Percentiles rank a stretch among this genome's conserved stretches.
phyloP scores from a whole-genome alignment of 192 early-diverging fungal genomes.

The Gigaspora rosea region DNA sequence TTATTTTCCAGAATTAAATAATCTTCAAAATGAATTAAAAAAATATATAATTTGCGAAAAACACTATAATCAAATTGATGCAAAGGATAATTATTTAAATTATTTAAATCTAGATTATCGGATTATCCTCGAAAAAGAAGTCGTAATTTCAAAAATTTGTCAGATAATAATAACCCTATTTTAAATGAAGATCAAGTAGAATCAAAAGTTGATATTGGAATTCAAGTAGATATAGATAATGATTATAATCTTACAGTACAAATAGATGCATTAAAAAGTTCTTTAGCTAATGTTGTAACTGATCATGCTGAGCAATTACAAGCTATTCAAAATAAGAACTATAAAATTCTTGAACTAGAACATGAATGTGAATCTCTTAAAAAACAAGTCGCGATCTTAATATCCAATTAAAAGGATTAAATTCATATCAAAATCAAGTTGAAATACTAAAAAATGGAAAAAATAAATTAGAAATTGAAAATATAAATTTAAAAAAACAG shows the following conservation, averaged over 20 bases:
- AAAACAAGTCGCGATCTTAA: not conserved
- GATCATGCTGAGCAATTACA: not conserved
- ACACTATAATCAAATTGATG: not conserved
- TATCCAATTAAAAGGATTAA: not conserved
- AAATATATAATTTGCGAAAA: not conserved
- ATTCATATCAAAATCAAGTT: not conserved
- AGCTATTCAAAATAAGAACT: not conserved
- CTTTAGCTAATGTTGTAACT: not conserved
- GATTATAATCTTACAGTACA: not conserved
- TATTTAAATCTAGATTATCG: not conserved
- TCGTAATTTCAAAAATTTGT: not conserved
- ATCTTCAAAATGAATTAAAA: not conserved
- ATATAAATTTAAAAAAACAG: not conserved
- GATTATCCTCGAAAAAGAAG: not conserved
- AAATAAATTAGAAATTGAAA: not conserved
- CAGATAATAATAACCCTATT: no score
- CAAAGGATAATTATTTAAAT: not conserved
- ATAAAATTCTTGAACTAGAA: not conserved
- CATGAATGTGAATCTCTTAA: not conserved
- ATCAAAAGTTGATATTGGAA: not conserved
- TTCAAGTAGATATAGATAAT: not conserved
- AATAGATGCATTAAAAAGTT: not conserved
- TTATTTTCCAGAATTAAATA: not conserved
- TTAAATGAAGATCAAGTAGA: no score
- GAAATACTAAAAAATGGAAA: not conserved